Base-by-base conservation (phyloP, 148 eudicot genomes). In the Rhododendron ovatum region DNA sequence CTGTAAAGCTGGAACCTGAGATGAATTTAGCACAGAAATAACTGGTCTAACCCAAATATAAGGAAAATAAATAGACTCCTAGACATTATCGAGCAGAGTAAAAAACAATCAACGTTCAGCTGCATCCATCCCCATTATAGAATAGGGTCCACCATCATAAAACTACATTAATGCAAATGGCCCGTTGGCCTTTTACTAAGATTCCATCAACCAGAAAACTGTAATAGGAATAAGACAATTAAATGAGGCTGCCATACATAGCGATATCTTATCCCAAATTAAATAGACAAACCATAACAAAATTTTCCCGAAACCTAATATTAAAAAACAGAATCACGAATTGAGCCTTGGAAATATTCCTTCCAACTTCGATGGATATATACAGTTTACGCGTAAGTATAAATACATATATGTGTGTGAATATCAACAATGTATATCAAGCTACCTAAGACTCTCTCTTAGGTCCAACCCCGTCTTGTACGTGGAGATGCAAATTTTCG, bases 1-100 rank as follows among this genome's bases (percentile, higher is more conserved):
- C 88, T 95, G 99, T 83, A 97, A 88, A 50, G 99, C 98, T 17
- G 99, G 99, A 81, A 97, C 98, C 99, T 97, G 91, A 82, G 77
- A 88, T 55, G 57, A 77, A 80, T 73, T 53, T 53, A 73, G 30
- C 77, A 86, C 48, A 78, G 5, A 30, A 57, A 28, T 30, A 30
- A 50, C 51, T 47, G 33, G 24, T 41, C 2, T 15, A 74, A 39
- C 7, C 57, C 57, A 53, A 78, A 39, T 18, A 15, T 26, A 22
- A 51, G 35, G 81, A 35, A 73, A 84, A 50, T 33, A 47, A 33
- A 43, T 30, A 47, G 35, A 33, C 24, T 26, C 30, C 39, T 0
- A 2, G 5, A 24, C 17, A 71, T 8, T 18, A 55, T 81, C 26
- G 2, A 7, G 15, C 13, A 43, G 26, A 82, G n/a, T 39, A 45